Base-by-base conservation (phyloP, 805 yeast species). In the Candida suzukii region DNA sequence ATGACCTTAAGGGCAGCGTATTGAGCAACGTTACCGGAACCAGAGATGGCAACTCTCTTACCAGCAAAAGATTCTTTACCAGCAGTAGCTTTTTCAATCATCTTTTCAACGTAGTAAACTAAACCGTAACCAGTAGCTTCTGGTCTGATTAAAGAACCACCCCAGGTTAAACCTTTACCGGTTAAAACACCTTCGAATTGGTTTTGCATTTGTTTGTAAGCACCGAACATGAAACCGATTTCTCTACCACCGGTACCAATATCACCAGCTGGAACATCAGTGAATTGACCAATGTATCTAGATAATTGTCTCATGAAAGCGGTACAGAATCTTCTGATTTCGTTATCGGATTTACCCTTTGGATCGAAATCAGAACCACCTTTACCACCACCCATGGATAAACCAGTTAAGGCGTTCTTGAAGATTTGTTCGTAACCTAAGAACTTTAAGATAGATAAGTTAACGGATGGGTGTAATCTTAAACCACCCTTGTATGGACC, bases 401-500 rank as follows among this genome's bases (percentile, higher is more conserved):
- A 78, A 60, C 98, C 98, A 57, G 99, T 91, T 60, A 91, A 76
- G 40, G 99, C 98, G 64, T 91, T 91, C 79, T 91, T 91, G 80
- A 91, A 93, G 67, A 88, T 88, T 73, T 91, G 99, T 75, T 91
- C 99, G 68, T 87, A 91, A 59, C 98, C 99, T 61, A 91, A 76
- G 71, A 91, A 91, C 74, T 91, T 91, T 64, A 91, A 78, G 67
- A 91, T 87, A 43, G 96, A 88, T 59, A 91, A 76, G 72, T 90
- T 93, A 56, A 91, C 99, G 42, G 95, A 74, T 59, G 97, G 97
- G 75, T 91, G 98, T 80, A 91, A 84, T 71, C 99, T 82, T 57
- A 91, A 78, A 65, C 99, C 99, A 64, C 99, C 99, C 76, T 91
- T 91, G 86, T 88, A 91, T 57, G 99, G 99, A 64, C 99, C 99